phyloP scores from a whole-genome alignment of 495 filamentous ascomycete species.

The Aspergillus bridgeri region DNA sequence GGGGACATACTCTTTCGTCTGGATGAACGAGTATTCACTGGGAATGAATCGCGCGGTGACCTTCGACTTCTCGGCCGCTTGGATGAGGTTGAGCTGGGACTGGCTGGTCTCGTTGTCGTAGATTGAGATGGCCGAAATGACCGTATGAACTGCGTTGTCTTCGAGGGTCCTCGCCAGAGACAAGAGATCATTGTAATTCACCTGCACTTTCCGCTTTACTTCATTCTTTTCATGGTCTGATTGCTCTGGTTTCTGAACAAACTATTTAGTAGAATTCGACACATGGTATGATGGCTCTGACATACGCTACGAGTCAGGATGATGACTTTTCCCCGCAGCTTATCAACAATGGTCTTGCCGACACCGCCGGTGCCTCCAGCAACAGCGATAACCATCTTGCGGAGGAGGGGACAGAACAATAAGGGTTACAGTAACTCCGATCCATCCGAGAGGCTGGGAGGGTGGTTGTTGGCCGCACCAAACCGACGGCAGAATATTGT shows the following conservation, averaged over 20 bases:
- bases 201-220: constrained; percentile 19
- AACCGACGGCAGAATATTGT: too few species aligned
- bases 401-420: too few species aligned
- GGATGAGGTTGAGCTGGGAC: constrained; percentile 46
- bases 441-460: too few species aligned
- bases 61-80: constrained; percentile 43
- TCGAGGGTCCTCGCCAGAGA: constrained; percentile 40
- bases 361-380: constrained; percentile 53
- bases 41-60: constrained; percentile 46
- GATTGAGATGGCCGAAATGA: constrained; percentile 49
- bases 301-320: constrained; percentile 40
- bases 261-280: not conserved
- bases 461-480: too few species aligned
- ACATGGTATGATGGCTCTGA: not conserved
- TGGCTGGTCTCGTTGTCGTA: constrained; percentile 29
- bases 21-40: constrained; percentile 46
- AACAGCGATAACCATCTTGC: constrained; percentile 38
- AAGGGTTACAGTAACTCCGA: too few species aligned
- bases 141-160: constrained; percentile 44
- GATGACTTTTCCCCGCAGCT: constrained; percentile 34
- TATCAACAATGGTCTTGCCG: constrained; percentile 50
- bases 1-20: constrained; percentile 30
- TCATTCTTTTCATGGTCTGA: not conserved
- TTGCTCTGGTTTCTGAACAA: not conserved
- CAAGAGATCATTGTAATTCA: constrained; percentile 43